Evolutionary conservation across 164 flowering plant genomes (phyloP), one percentile per base, ranked within the genome.

Genomic region (Aristolochia californica): DNA sequence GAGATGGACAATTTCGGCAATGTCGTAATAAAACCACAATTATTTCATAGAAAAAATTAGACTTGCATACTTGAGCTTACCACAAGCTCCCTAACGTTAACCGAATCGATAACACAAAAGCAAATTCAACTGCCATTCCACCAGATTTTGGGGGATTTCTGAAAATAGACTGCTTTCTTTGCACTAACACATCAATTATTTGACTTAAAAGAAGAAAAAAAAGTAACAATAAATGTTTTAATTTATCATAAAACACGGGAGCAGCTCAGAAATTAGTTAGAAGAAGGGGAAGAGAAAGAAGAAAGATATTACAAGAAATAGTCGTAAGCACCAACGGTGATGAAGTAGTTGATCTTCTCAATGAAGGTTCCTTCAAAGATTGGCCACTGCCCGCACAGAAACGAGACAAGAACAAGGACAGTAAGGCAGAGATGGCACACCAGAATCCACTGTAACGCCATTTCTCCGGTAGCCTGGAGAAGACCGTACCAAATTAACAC

Each of bases 381-480:
- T 0, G 97, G 95, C 97, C 97, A 90, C 8, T 80, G 87, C 1
- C 97, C 97, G 57, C 97, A 90, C 15, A 90, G 76, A 69, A 85
- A 83, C 0, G 97, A 82, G 13, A 90, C 71, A 16, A 87, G 62
- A 40, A 87, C 85, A 18, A 85, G 25, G 9, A 79, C 61, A 4
- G 95, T 90, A 17, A 69, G 57, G 38, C 75, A 53, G 30, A 84
- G 91, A 59, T 90, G 97, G 78, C 80, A 77, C 2, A 85, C 74
- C 71, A 87, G 75, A 16, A 80, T 1, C 97, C 93, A 87, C 50
- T 79, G 83, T 9, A 79, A 71, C 0, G 59, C 91, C 94, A 88
- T 85, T 18, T 43, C 56, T 30, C 30, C 30, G n/a, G 13, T 16
- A 22, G 14, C 27, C 23, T 13, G 45, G 4, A 45, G 9, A n/a